phyloP scores from a whole-genome alignment of 306 rosid species.

The barrel medic (Medicago truncatula) region DNA sequence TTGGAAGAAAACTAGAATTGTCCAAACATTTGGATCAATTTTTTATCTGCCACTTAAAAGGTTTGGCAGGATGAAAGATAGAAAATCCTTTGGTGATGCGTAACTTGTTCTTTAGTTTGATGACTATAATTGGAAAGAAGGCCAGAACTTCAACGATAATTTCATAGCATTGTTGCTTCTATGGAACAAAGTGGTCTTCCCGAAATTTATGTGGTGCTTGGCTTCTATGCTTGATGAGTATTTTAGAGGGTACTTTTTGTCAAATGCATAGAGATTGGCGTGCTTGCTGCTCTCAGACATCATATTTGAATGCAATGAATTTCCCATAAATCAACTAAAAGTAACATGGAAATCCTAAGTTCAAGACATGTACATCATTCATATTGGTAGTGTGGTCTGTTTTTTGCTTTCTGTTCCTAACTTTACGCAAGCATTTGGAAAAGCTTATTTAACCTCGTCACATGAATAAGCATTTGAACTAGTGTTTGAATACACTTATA shows the following conservation, averaged over 20 bases:
- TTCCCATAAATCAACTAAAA: slow-evolving; percentile 28
- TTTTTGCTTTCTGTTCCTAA: not conserved
- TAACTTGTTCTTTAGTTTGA: not conserved
- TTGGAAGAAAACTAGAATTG: not conserved
- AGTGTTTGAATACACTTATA: not conserved
- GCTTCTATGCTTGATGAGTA: not conserved
- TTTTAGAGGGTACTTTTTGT: not conserved
- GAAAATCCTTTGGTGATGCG: not conserved
- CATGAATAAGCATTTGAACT: not conserved
- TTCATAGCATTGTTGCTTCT: not conserved
- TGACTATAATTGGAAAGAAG: not conserved
- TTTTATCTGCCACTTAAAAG: not conserved
- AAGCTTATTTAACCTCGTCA: not conserved
- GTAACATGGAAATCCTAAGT: not conserved
- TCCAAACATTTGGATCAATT: slow-evolving; percentile 11
- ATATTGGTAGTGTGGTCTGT: not conserved
- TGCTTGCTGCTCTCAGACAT: not conserved
- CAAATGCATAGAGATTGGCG: not conserved
- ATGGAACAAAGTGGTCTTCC: not conserved
- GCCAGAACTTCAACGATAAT: not conserved
- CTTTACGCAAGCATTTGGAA: not conserved
- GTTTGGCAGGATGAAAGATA: not conserved
- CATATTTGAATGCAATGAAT: not conserved
- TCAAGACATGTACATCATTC: not conserved
- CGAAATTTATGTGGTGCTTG: not conserved